phyloP scores from a whole-genome alignment of 2,329 filamentous ascomycete species.

The Coniochaeta pulveracea region DNA sequence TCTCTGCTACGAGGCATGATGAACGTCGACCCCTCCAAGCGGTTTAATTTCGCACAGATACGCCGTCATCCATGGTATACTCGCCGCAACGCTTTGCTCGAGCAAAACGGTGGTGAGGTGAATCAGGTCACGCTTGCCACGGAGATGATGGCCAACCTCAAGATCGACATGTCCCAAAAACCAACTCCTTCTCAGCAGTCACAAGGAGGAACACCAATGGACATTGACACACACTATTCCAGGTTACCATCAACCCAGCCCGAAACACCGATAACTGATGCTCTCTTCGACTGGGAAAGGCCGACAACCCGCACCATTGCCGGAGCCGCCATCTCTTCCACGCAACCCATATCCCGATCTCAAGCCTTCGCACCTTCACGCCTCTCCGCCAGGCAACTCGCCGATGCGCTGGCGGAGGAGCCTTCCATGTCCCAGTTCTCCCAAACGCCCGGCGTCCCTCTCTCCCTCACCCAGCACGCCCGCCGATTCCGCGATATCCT shows the following conservation, averaged over 20 bases:
- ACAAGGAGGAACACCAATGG: conserved; percentile 38
- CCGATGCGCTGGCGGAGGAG: conserved; percentile 68
- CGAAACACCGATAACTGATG: conserved; percentile 62
- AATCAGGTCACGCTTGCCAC: conserved; percentile 84
- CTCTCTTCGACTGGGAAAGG: conserved; percentile 79
- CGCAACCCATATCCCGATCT: conserved; percentile 31
- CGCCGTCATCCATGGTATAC: conserved; percentile 94
- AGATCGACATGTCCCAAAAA: conserved; percentile 58
- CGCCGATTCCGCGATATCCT: conserved; percentile 85
- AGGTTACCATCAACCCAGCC: conserved; percentile 76
- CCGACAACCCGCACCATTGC: conserved; percentile 47
- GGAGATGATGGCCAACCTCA: conserved; percentile 83
- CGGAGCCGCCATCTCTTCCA: conserved; percentile 30
- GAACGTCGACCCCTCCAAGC: conserved; percentile 59
- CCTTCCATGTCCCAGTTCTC: conserved; percentile 83
- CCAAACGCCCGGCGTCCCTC: conserved; percentile 61
- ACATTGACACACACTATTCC: conserved; percentile 45
- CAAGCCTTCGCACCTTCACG: conserved; percentile 23
- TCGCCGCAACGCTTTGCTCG: conserved; percentile 65
- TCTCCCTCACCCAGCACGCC: conserved; percentile 81
- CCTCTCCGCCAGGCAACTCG: too few species aligned
- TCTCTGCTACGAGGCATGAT: conserved; percentile 91
- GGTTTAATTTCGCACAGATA: conserved; percentile 80
- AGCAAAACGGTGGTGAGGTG: conserved; percentile 58
- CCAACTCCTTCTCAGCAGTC: neutral